These are phyloP conservation scores for Citrullus mucosospermus DNA, from an alignment of 306 rosid genomes.

Conservation along the genomic window DNA sequence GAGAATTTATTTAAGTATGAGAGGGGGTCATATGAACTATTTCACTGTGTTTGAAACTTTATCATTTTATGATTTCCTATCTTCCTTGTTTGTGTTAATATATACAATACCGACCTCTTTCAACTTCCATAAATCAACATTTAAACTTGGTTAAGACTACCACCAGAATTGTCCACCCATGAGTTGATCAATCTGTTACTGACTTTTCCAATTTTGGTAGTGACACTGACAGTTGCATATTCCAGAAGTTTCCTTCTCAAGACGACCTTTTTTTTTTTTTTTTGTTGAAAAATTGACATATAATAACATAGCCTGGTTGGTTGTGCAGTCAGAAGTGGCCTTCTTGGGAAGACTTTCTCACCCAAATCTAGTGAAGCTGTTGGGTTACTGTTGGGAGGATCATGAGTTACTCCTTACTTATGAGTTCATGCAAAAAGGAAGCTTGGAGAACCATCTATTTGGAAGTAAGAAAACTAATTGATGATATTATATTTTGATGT, in stretches of 20 bases:
- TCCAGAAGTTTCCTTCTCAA: not conserved
- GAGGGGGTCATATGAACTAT: not conserved
- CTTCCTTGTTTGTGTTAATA: not conserved
- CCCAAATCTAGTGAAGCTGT: constrained; percentile 77
- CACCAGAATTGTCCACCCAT: not conserved
- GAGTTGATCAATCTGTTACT: not conserved
- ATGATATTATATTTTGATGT: not conserved
- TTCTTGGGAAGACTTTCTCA: constrained; percentile 87
- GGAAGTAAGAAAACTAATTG: constrained; percentile 52
- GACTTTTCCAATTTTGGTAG: not conserved
- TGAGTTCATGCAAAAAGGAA: constrained; percentile 92
- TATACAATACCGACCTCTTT: not conserved
- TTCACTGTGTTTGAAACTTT: not conserved
- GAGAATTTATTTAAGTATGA: not conserved
- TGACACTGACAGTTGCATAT: not conserved
- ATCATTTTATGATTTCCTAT: not conserved
- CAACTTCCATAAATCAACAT: not conserved
- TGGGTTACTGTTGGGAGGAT: constrained; percentile 85
- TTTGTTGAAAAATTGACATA: not conserved
- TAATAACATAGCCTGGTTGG: not conserved
- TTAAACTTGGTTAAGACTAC: not conserved
- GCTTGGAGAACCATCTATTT: constrained; percentile 84
- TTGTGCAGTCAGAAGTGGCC: constrained; percentile 73
- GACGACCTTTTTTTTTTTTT: not conserved
- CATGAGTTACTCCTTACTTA: constrained; percentile 65